Base-by-base conservation (phyloP, 164 flowering plant genomes). In the Liriodendron chinense region DNA sequence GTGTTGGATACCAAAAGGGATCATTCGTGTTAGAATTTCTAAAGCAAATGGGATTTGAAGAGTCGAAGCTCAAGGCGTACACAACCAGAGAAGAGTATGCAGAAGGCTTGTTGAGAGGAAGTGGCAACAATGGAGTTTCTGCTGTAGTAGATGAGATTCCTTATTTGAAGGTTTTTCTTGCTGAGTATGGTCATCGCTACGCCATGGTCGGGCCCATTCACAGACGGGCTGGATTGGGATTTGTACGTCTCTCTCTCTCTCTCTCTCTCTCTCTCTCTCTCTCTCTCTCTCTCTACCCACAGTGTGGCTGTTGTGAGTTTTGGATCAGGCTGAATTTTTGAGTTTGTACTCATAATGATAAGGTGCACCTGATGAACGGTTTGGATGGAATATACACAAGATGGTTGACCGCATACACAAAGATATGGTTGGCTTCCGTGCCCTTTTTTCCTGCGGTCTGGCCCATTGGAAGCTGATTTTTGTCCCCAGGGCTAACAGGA, bases 171-270 rank as follows among this genome's bases (percentile, higher is more conserved):
- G 78, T 85, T 5, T 75, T 85, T 26, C 79, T 83, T 2, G 65
- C 79, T 3, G 53, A 23, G 9, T 10, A 64, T 64, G 9, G 3
- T 64, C 25, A 23, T 21, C 7, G 26, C 82, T 2, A 67, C 26
- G 3, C 78, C 24, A 76, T 72, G 78, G 77, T 78, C 13, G 80
- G 81, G 23, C 83, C 81, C 0, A 71, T 56, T 0, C 81, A 71
- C 62, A 83, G 81, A 47, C 80, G 84, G 0, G 84, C 47, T 48
- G 88, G 91, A 0, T 88, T 86, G 26, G 88, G 83, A 22, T 86
- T 86, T 71, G 89, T 88, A 78, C 75, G 87, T 74, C 53, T 61
- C 57, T 61, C 50, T 24, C 21, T 69, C 68, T 66, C 76, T 65
- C 70, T 47, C 47, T 50, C 57, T 50, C 16, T 50, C 28, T 26